Percentiles rank a stretch among this genome's conserved stretches.
Conservation (phyloP, 2,329 filamentous ascomycete species). For the Paradendryphiella salina region DNA sequence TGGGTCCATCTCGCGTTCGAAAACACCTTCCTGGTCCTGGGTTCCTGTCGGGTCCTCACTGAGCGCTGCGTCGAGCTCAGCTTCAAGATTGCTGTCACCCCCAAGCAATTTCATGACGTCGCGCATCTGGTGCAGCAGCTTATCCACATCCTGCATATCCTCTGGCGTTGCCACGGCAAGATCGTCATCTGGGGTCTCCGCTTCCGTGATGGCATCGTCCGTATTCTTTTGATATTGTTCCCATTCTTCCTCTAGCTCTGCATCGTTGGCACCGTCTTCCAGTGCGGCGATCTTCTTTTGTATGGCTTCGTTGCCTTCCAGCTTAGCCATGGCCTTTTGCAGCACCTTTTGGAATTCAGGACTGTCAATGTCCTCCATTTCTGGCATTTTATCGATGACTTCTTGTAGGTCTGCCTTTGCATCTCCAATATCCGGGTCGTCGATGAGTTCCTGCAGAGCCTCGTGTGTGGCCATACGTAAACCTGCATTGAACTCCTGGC, state of each 20-base stretch:
- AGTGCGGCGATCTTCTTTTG: slow-evolving; percentile 26
- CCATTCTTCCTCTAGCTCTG: slow-evolving; percentile 21
- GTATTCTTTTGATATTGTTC: slow-evolving; percentile 15
- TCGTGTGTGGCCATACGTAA: slow-evolving; percentile 27
- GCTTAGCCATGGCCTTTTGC: slow-evolving; percentile 27
- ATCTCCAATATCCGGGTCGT: slow-evolving; percentile 35
- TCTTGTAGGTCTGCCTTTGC: slow-evolving; percentile 28
- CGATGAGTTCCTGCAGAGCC: slow-evolving; percentile 29
- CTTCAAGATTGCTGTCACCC: slow-evolving; percentile 22
- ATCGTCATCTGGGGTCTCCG: slow-evolving; percentile 11
- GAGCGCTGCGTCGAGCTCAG: slow-evolving; percentile 28
- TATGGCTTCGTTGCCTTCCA: slow-evolving; percentile 26
- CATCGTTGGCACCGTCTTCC: slow-evolving; percentile 11
- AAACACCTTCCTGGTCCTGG: slow-evolving; percentile 17
- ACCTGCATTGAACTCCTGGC: slow-evolving; percentile 21
- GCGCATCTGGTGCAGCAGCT: slow-evolving; percentile 32
- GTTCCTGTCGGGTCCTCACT: slow-evolving; percentile 19
- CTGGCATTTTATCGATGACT: slow-evolving; percentile 30
- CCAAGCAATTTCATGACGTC: slow-evolving; percentile 33
- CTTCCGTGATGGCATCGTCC: slow-evolving; percentile 15
- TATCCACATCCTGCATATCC: slow-evolving; percentile 27
- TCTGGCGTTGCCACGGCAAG: slow-evolving; percentile 11
- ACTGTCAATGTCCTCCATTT: slow-evolving; percentile 24
- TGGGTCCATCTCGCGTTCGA: slow-evolving; percentile 28
- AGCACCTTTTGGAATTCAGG: slow-evolving; percentile 29